A percentile compares a stretch with the other conserved stretches of the same genome.
phyloP scores from a whole-genome alignment of 371 early-diverging fungal genomes.

The Mucor plumbeus region DNA sequence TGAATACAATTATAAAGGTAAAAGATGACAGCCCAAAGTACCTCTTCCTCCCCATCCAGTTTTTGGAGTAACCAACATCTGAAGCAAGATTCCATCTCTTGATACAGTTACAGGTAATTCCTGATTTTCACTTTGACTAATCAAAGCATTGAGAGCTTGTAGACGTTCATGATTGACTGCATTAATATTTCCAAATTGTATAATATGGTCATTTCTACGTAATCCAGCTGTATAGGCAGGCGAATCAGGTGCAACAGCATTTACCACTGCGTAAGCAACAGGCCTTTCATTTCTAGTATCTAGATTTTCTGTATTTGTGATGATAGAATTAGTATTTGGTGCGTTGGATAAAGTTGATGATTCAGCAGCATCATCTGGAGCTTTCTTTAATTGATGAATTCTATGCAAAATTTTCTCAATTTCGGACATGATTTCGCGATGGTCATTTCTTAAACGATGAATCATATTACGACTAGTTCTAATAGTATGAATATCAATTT shows the following conservation, averaged over 20 bases:
- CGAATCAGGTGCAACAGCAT: slow-evolving; percentile 81
- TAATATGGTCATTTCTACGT: slow-evolving; percentile 63
- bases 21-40: slow-evolving; percentile 69
- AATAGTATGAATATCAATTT: slow-evolving; percentile 81
- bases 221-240: slow-evolving; percentile 79
- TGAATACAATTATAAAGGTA: slow-evolving; percentile 25
- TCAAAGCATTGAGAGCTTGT: slow-evolving; percentile 56
- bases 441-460: slow-evolving; percentile 75
- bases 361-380: slow-evolving; percentile 11
- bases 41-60: slow-evolving; percentile 80
- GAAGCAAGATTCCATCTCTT: slow-evolving; percentile 39
- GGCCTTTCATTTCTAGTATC: slow-evolving; percentile 6
- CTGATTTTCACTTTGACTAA: slow-evolving; percentile 61
- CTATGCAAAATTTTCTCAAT: slow-evolving; percentile 72
- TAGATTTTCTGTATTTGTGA: not conserved
- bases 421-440: slow-evolving; percentile 65
- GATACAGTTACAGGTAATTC: slow-evolving; percentile 51
- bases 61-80: slow-evolving; percentile 60
- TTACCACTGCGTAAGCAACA: slow-evolving; percentile 79
- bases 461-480: slow-evolving; percentile 64
- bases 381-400: slow-evolving; percentile 60
- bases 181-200: slow-evolving; percentile 64
- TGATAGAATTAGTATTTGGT: not conserved
- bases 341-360: not conserved
- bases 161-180: slow-evolving; percentile 53